Evolutionary conservation across 2,329 filamentous ascomycete genomes (phyloP), one percentile per base, ranked within the genome.

Genomic region (Ilyonectria mors-panacis): DNA sequence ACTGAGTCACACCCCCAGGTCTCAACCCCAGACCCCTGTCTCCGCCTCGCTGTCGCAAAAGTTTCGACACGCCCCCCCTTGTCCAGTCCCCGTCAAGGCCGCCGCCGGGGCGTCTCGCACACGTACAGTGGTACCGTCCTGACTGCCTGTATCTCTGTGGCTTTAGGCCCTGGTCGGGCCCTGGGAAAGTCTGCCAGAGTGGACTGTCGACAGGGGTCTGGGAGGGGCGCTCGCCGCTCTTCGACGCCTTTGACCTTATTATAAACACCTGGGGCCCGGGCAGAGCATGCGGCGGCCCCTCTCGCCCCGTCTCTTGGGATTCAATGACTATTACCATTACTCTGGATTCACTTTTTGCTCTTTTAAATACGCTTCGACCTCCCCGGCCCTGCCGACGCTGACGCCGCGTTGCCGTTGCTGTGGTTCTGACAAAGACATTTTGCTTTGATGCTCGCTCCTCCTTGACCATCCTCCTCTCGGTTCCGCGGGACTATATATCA

Each of bases 201-300:
- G 69, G 66, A 61, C 68, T 73, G 70, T 67, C 67, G 68, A 70
- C 71, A 75, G 71, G 73, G 73, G 70, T 67, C 39, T 48, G 69
- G 55, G 33, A 48, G 69, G 63, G 65, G 57, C 51, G 63, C 65
- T 58, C 45, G 61, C 63, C 61, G 62, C 59, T 63, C 56, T 61
- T 64, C 62, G 60, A 62, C 60, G 67, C 61, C 56, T 68, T 48
- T 66, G 64, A 53, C 62, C 54, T 66, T 67, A 66, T 74, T 63
- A 75, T 75, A 75, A 74, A 75, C 70, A 74, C 70, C 73, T 69
- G 66, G 63, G 67, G 61, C 73, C 73, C 67, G 61, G 61, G 17
- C 56, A 56, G 54, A 39, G 64, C 60, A 70, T 51, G 44, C 63
- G 17, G 62, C 59, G 66, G 54, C 62, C 68, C 51, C 54, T 66